Percentiles rank a stretch among this genome's conserved stretches.
These are phyloP conservation scores for Lachancea thermotolerans DNA, from an alignment of 805 yeast genomes.

Conservation along the genomic window DNA sequence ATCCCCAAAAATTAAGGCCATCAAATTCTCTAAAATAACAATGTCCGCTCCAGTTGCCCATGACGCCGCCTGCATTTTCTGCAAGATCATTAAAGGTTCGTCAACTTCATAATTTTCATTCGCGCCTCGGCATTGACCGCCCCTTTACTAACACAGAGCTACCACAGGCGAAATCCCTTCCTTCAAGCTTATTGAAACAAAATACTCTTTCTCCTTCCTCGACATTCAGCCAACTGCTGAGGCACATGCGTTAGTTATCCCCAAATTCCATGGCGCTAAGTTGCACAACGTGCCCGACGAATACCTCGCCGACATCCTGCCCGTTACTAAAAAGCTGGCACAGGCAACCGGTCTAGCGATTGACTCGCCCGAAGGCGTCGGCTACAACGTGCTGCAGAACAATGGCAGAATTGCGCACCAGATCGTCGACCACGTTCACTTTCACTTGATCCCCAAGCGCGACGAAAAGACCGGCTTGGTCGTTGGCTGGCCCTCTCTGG, in stretches of 20 bases:
- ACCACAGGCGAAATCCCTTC: slow-evolving; percentile 89
- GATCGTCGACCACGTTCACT: slow-evolving; percentile 91
- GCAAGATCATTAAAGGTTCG: slow-evolving; percentile 84
- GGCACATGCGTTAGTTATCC: slow-evolving; percentile 86
- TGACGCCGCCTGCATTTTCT: slow-evolving; percentile 74
- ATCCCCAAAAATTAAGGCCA: no score
- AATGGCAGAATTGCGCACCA: slow-evolving; percentile 95
- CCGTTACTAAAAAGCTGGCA: slow-evolving; percentile 81
- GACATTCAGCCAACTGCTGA: slow-evolving; percentile 90
- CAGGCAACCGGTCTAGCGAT: slow-evolving; percentile 58
- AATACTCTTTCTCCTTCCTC: slow-evolving; percentile 71
- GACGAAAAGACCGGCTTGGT: slow-evolving; percentile 65
- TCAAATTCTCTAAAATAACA: no score
- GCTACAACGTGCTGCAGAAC: slow-evolving; percentile 86
- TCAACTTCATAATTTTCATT: neutral
- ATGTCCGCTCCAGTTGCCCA: slow-evolving; percentile 24
- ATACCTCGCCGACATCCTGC: slow-evolving; percentile 75
- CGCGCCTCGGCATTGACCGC: no score
- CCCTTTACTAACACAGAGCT: slow-evolving; percentile 6
- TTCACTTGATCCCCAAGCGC: slow-evolving; percentile 91
- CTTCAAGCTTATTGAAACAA: slow-evolving; percentile 83
- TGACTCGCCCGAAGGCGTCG: slow-evolving; percentile 54
- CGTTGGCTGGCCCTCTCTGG: slow-evolving; percentile 93
- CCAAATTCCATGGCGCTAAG: slow-evolving; percentile 90
- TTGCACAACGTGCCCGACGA: slow-evolving; percentile 92